These are phyloP conservation scores for Orobanche coerulescens DNA, from an alignment of 257 asterid genomes.

Conservation along the genomic window DNA sequence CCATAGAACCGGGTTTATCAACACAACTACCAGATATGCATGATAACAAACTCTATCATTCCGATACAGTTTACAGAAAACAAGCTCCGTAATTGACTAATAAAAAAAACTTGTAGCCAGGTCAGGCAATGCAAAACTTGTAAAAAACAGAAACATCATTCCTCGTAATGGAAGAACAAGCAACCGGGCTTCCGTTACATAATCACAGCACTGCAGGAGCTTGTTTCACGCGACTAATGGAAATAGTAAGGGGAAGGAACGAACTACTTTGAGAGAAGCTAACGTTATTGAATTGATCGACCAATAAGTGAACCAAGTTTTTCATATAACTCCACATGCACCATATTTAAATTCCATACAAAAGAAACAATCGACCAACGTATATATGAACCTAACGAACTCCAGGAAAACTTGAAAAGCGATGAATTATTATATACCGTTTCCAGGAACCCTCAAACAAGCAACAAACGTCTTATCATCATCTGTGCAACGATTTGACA, in stretches of 20 bases:
- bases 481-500: slow-evolving; percentile 60
- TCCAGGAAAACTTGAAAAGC: slow-evolving; percentile 14
- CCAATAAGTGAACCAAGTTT: not conserved
- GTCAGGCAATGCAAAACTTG: not conserved
- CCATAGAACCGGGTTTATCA: slow-evolving; percentile 7
- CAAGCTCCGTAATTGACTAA: not conserved
- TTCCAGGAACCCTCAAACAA: slow-evolving; percentile 83
- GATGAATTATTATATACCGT: slow-evolving; percentile 54
- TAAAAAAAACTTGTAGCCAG: not conserved
- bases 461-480: slow-evolving; percentile 64
- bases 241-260: not conserved
- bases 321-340: not conserved
- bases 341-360: not conserved
- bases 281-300: not conserved
- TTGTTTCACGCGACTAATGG: slow-evolving; percentile 2
- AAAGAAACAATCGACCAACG: slow-evolving; percentile 6
- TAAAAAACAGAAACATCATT: not conserved
- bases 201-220: not conserved
- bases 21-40: slow-evolving; percentile 1
- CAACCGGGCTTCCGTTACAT: not conserved
- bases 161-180: not conserved
- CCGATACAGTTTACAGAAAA: not conserved
- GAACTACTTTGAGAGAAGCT: not conserved
- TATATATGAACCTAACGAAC: not conserved
- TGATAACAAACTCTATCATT: slow-evolving; percentile 12